Evolutionary conservation across 2,329 filamentous ascomycete species (phyloP), one percentile per base, ranked within the genome.

Genomic region (Dendryphion nanum): DNA sequence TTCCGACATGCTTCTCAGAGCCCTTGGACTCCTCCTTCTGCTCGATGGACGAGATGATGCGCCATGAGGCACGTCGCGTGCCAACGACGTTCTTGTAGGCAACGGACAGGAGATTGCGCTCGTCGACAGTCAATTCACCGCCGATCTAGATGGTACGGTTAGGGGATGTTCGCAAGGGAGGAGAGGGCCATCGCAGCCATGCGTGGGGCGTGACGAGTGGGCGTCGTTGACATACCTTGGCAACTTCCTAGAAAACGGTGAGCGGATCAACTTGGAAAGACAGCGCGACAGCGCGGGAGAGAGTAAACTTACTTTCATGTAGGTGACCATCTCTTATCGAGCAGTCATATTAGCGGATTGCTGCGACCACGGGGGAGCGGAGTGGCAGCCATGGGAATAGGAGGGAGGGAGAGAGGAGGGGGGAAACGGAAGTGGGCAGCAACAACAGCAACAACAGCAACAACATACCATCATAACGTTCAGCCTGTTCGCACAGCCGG

Each of bases 31-130:
- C 91, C 79, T 97, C 91, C 85, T 97, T 97, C 76, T 97, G 91
- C 79, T 97, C 91, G 74, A 98, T 97, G 69, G 93, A 97, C 69
- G 90, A 94, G 76, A 98, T 94, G 75, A 98, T 97, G 76, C 91
- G 85, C 91, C 91, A 98, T 63, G 89, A 96, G 68, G 91, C 91
- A 83, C 93, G 91, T 73, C 91, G 86, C 68, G 93, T 94, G 64
- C 93, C 91, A 64, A 98, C 89, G 47, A 98, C 93, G 76, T 98
- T 98, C 87, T 98, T 98, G 85, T 98, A 98, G 70, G 91, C 91
- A 65, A 97, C 93, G 55, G 89, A 95, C 55, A 98, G 85, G 53
- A 98, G 86, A 78, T 97, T 97, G 67, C 81, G 80, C 72, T 84
- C 81, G 62, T 84, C 81, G 51, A 84, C 81, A 48, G 79, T 78